A percentile compares a stretch with the other conserved stretches of the same genome.
Conservation (phyloP, 495 filamentous ascomycete species). For the Tuber borchii region DNA sequence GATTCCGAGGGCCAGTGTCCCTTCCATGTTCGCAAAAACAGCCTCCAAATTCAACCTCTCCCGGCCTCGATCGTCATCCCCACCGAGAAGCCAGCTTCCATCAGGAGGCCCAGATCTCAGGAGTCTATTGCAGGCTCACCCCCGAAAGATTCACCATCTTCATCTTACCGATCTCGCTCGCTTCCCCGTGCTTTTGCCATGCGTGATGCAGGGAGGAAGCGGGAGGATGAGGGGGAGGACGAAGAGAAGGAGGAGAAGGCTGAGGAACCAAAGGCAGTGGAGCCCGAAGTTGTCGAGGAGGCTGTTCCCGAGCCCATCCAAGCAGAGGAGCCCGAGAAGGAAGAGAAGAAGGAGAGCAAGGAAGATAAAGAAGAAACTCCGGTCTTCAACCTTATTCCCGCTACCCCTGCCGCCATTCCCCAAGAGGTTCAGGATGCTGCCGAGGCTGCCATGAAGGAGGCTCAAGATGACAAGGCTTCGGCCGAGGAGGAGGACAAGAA, state of each 20-base stretch:
- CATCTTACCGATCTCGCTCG: conserved; percentile 9
- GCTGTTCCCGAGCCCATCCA: not conserved
- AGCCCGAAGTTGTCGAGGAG: conserved; percentile 12
- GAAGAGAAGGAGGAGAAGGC: conserved; percentile 10
- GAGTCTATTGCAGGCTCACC: not conserved
- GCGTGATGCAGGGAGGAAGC: conserved; percentile 6
- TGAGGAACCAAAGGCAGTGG: conserved; percentile 5
- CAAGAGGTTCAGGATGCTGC: conserved; percentile 18
- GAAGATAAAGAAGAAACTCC: conserved; percentile 10
- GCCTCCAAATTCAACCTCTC: conserved; percentile 12
- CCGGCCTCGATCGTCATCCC: conserved; percentile 6
- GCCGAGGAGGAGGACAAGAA: conserved; percentile 11
- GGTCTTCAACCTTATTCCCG: conserved; percentile 25
- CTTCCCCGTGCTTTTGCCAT: conserved; percentile 7
- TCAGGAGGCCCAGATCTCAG: conserved; percentile 1
- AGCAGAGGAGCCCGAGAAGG: conserved; percentile 20
- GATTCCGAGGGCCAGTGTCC: conserved; percentile 9
- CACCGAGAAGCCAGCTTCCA: not conserved
- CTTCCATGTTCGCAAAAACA: conserved; percentile 15
- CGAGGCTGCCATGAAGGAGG: conserved; percentile 23
- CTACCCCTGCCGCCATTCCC: conserved; percentile 22
- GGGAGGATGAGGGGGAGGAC: conserved; percentile 1
- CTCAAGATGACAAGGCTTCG: conserved; percentile 3
- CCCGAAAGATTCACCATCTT: conserved; percentile 6
- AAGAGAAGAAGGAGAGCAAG: conserved; percentile 14